Evolutionary conservation across 352 stramenopile species (phyloP).

Genomic region (Lagenidium giganteum): DNA sequence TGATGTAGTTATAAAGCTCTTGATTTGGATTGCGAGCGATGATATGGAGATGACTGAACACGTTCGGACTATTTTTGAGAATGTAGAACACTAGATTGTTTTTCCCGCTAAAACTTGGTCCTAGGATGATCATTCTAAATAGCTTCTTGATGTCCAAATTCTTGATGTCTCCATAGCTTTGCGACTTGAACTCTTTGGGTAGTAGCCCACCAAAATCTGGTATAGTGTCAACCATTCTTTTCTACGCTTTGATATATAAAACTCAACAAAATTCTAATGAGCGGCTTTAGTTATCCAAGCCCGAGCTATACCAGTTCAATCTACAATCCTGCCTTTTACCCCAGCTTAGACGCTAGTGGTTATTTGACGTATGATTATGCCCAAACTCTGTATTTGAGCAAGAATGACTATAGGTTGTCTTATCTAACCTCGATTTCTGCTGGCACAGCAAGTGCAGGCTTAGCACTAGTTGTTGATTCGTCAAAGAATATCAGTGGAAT

Average conservation of each 20-base stretch:
- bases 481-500: too few species aligned
- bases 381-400: too few species aligned
- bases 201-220: constrained; percentile 5
- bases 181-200: constrained; percentile 12
- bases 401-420: too few species aligned
- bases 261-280: constrained; percentile 12
- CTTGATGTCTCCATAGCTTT: constrained; percentile 5
- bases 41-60: too few species aligned
- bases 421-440: too few species aligned
- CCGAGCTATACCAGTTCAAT: constrained; percentile 9
- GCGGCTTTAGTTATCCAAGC: constrained; percentile 12
- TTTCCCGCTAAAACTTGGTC: constrained; percentile 10
- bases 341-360: too few species aligned
- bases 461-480: too few species aligned
- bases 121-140: constrained; percentile 15
- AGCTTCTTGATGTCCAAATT: constrained; percentile 13
- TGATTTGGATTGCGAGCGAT: constrained; percentile 13
- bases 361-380: too few species aligned
- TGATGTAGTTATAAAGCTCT: constrained; percentile 15
- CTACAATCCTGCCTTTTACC: constrained; percentile 19
- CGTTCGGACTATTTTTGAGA: too few species aligned
- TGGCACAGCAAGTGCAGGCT: too few species aligned
- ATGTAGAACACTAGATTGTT: constrained; percentile 7
- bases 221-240: constrained; percentile 9
- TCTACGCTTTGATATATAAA: constrained; percentile 23